These are phyloP conservation scores for Trichoderma guizhouense DNA, from an alignment of 2,329 filamentous ascomycete species.

Conservation along the genomic window DNA sequence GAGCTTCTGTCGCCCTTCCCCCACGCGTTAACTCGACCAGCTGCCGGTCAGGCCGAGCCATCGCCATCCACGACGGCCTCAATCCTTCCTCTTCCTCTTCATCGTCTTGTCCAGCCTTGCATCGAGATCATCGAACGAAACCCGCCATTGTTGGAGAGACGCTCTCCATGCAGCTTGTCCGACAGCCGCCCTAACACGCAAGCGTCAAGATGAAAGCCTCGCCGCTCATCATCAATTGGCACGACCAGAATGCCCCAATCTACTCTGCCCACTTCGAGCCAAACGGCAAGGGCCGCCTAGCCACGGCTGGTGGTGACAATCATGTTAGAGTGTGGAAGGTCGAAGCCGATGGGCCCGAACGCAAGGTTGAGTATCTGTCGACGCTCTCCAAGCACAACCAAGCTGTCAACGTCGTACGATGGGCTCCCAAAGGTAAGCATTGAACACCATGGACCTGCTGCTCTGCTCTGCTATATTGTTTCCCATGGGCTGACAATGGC, in stretches of 20 bases:
- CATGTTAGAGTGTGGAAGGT: slow-evolving; percentile 95
- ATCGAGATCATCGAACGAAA: background rate
- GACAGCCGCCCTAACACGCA: slow-evolving; percentile 26
- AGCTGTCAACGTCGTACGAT: slow-evolving; percentile 95
- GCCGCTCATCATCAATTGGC: slow-evolving; percentile 97
- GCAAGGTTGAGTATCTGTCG: slow-evolving; percentile 86
- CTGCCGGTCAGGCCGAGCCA: slow-evolving; percentile 3
- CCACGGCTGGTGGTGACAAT: slow-evolving; percentile 93
- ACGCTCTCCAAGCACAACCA: slow-evolving; percentile 93
- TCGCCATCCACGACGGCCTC: background rate
- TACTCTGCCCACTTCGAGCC: slow-evolving; percentile 98
- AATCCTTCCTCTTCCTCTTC: background rate
- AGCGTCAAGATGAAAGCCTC: slow-evolving; percentile 80
- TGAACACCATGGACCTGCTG: background rate
- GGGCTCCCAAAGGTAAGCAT: slow-evolving; percentile 79
- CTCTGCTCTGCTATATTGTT: background rate
- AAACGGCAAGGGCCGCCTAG: slow-evolving; percentile 83
- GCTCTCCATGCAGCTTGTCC: slow-evolving; percentile 31
- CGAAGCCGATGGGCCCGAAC: slow-evolving; percentile 77
- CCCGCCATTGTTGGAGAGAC: background rate
- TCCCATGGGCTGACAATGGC: slow-evolving; percentile 13
- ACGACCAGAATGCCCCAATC: slow-evolving; percentile 93
- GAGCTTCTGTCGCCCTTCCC: slow-evolving; percentile 1
- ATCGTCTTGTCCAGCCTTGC: background rate
- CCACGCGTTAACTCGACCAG: slow-evolving; percentile 6